These are phyloP conservation scores for Thozetella sp. DNA, from an alignment of 495 filamentous ascomycete species.

Conservation along the genomic window DNA sequence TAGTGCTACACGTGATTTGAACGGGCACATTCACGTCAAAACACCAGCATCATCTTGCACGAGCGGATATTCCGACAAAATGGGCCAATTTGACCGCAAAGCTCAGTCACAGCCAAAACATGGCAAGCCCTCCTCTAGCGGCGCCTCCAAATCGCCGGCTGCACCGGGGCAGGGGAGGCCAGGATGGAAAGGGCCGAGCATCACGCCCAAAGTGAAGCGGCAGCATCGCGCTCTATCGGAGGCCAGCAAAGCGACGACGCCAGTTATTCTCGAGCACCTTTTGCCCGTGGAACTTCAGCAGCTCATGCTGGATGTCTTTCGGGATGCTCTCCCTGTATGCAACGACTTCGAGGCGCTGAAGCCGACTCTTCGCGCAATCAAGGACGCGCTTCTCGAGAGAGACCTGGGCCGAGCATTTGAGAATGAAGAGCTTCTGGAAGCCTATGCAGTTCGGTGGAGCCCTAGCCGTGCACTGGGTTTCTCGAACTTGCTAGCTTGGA, in stretches of 20 bases:
- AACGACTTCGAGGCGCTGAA: conserved; percentile 1
- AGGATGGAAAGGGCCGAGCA: background rate
- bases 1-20: too few species aligned
- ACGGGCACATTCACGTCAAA: too few species aligned
- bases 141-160: background rate
- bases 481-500: background rate
- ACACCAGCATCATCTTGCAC: too few species aligned
- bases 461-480: background rate
- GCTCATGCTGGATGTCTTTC: conserved; percentile 2
- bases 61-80: background rate
- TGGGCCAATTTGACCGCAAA: background rate
- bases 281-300: background rate
- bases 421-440: background rate
- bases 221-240: background rate
- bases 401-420: background rate
- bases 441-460: background rate
- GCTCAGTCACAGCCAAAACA: background rate
- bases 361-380: background rate
- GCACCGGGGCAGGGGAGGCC: background rate
- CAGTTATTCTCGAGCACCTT: background rate
- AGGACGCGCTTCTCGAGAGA: background rate
- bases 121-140: conserved; percentile 1
- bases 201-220: background rate
- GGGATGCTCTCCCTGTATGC: background rate
- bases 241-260: background rate